Base-by-base conservation (phyloP, 2,329 filamentous ascomycete species). In the Sporothrix dimorphospora region DNA sequence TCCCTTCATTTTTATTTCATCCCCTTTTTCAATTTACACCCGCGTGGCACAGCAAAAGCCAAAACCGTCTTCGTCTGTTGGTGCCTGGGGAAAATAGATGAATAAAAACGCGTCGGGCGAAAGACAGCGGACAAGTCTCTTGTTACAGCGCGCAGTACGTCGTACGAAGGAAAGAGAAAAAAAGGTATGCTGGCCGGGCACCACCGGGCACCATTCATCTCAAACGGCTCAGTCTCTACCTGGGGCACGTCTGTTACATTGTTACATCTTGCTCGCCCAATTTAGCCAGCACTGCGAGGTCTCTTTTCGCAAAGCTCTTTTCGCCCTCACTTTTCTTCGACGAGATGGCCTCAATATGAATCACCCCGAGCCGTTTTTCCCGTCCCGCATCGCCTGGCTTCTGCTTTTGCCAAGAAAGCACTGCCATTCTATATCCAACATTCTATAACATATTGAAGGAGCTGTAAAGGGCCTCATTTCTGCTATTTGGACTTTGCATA, bases 211-310 rank as follows among this genome's bases (percentile, higher is more conserved):
- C 42, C 42, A n/a, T 4, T 24, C 21, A 16, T 49, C 16, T 66
- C 42, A 66, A 66, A 49, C 63, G 30, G 24, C 30, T 30, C 12
- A n/a, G 24, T 49, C 21, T 66, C 63, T 49, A 49, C 24, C 42
- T 34, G 42, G 21, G 24, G 63, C 63, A 66, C 12, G 61, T 27
- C 38, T 63, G 59, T 63, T 63, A 45, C 59, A 63, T 45, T 8
- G 68, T 21, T 49, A 49, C 68, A 49, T 57, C n/a, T 49, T 34
- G 24, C 53, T 34, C 24, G 16, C 51, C 53, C 8, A 12, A 61
- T 70, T 70, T 70, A 61, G 51, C 53, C 67, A 70, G 53, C 38
- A 34, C 51, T 30, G 51, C 30, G 30, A 69, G 45, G 45, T 51
- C 45, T n/a, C 63, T 49, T 24, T 34, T 14, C 24, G 40, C 12